Evolutionary conservation across 257 asterid species (phyloP), one percentile per base, ranked within the genome.

Genomic region (Eucommia ulmoides): DNA sequence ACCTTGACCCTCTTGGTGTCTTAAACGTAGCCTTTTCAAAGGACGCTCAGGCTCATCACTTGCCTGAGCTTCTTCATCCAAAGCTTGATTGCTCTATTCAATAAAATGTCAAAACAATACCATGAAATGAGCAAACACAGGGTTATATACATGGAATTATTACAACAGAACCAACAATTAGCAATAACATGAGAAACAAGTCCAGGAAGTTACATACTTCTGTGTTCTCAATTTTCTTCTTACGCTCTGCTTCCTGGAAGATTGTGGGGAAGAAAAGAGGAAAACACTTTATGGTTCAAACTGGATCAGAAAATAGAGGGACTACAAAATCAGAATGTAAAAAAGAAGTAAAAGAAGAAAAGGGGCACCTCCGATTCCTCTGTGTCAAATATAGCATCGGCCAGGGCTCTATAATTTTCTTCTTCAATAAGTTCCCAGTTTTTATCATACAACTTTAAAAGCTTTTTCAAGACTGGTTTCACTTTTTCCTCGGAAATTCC

Each of bases 1-100:
- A 54, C 59, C 49, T 62, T 75, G 78, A 57, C 69, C 83, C 53
- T 68, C 80, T 59, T 41, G 71, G 63, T 62, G 59, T 60, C 61
- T 64, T 38, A 12, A 79, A 44, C 87, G 71, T 63, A 60, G 56
- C 69, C 84, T 80, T 77, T 80, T 86, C 12, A 66, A 74, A 50
- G 94, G 83, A 33, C 74, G 76, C 33, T 33, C 73, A 5, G 38
- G 64, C 55, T 74, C 87, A 60, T 74, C 85, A 38, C 55, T 22
- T 46, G 53, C 71, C 56, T 63, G 71, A 23, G 73, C 60, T 78
- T 75, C 76, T 55, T 67, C 76, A 61, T 70, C 76, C 63, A 73
- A 45, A 61, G 49, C 45, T 49, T 62, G 61, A 49, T 57, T 67
- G 41, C 44, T 61, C 72, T 64, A 24, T 26, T 24, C 33, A 26